Evolutionary conservation across 768 basidiomycete species (phyloP), one percentile per base, ranked within the genome.

Genomic region (Kwoniella heveanensis): DNA sequence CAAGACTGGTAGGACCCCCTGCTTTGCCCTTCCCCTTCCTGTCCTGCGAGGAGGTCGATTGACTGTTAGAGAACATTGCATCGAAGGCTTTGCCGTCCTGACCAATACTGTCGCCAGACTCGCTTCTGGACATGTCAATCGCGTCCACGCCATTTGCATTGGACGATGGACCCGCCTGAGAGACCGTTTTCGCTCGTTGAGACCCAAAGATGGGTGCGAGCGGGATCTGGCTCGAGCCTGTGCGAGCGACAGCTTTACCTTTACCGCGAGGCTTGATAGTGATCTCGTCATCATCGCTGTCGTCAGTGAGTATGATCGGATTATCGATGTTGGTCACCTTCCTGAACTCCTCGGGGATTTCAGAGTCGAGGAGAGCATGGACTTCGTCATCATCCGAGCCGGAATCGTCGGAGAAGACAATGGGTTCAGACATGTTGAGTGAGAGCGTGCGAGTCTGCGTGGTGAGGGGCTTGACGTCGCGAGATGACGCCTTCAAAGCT

Each of bases 321-420:
- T 54, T 36, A 51, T 66, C 56, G 19, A 50, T 52, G 27, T 73
- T 73, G 32, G 64, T 67, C 8, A 53, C 49, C 54, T 71, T 71
- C 32, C 51, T 56, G 21, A 59, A 59, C 7, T 68, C 63, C 1
- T 27, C 22, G 1, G 72, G 72, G 9, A 74, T 57, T 24, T 69
- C 57, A 22, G 57, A 48, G 8, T 62, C 66, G 19, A 10, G 21
- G 5, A 70, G 44, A 0, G 47, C 52, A 5, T 60, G 24, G 15
- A 74, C 62, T 8, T 69, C 69, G 55, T 64, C 64, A 39, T 57
- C 64, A 39, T 57, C 55, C 25, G 36, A 24, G 27, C 57, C 60
- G 25, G 49, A 54, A 12, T 57, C 44, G 24, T 57, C 66, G 30
- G 57, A 51, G 7, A 66, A 27, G 13, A 32, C 47, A 49, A 49